A percentile compares a stretch with the other conserved stretches of the same genome.
Evolutionary conservation across 2,329 filamentous ascomycete species (phyloP).

Genomic region (Botryosphaeria dothidea): DNA sequence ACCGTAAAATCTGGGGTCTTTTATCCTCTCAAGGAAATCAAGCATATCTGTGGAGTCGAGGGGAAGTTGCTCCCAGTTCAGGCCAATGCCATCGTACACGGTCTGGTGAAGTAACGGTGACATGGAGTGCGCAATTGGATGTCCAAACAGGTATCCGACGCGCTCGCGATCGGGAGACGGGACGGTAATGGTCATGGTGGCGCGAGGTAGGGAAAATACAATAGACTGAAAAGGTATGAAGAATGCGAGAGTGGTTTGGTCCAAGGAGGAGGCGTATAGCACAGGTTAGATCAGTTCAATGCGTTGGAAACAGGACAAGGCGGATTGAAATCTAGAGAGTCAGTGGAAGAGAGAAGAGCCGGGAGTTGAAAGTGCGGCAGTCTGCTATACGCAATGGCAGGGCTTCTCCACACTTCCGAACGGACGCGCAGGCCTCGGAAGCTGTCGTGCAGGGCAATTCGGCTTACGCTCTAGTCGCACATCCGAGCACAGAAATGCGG

Average conservation of each 20-base stretch:
- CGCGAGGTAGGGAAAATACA: neutral
- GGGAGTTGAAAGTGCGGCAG: neutral
- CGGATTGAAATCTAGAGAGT: constrained; percentile 5
- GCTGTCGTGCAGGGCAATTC: neutral
- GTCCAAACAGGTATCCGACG: constrained; percentile 58
- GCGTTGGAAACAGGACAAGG: neutral
- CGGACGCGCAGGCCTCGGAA: neutral
- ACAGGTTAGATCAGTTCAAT: neutral
- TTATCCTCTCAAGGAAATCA: constrained; percentile 50
- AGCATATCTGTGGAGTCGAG: constrained; percentile 48
- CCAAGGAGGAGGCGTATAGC: neutral
- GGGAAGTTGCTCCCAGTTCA: constrained; percentile 55
- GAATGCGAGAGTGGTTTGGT: neutral
- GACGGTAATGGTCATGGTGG: constrained; percentile 24
- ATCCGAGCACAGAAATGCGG: neutral
- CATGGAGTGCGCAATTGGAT: constrained; percentile 58
- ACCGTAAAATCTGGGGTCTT: constrained; percentile 64
- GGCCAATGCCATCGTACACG: constrained; percentile 51
- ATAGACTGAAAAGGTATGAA: neutral
- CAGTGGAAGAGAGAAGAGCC: constrained; percentile 5
- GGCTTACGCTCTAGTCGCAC: neutral
- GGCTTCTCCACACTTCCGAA: neutral
- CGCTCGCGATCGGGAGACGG: constrained; percentile 38
- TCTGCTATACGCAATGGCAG: neutral
- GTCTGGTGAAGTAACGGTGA: constrained; percentile 58